Evolutionary conservation across 2,329 filamentous ascomycete genomes (phyloP).

Genomic region (Colletotrichum gigasporum): DNA sequence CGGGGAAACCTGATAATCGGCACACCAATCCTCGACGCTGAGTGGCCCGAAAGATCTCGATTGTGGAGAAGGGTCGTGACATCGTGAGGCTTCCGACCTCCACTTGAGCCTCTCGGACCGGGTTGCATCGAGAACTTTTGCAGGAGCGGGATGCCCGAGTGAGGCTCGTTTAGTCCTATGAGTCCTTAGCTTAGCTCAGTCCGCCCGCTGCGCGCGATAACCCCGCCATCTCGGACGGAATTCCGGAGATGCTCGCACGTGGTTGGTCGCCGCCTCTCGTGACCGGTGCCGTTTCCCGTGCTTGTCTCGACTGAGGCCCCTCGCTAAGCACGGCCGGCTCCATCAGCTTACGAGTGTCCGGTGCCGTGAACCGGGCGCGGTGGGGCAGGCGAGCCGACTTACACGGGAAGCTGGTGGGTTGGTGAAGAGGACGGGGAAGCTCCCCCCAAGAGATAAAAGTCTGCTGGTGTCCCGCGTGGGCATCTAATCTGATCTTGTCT

Average conservation of each 20-base stretch:
- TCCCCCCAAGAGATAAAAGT: too few relatives aligned
- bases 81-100: slow-evolving; percentile 7
- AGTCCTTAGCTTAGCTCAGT: neutral
- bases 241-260: neutral
- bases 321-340: neutral
- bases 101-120: neutral
- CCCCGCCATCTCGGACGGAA: neutral
- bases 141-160: neutral
- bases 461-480: neutral
- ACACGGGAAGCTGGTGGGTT: neutral
- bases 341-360: slow-evolving; percentile 8
- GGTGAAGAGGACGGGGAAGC: neutral
- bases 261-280: neutral
- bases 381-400: slow-evolving; percentile 14
- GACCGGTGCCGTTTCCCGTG: neutral
- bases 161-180: slow-evolving; percentile 6
- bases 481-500: slow-evolving; percentile 29
- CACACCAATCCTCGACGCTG: neutral
- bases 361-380: slow-evolving; percentile 15
- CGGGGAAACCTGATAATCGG: neutral
- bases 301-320: neutral
- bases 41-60: slow-evolving; percentile 6
- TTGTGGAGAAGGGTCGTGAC: neutral
- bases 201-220: neutral
- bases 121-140: neutral